Base-by-base conservation (phyloP, 2,329 filamentous ascomycete species). In the Diaporthe caulivora region DNA sequence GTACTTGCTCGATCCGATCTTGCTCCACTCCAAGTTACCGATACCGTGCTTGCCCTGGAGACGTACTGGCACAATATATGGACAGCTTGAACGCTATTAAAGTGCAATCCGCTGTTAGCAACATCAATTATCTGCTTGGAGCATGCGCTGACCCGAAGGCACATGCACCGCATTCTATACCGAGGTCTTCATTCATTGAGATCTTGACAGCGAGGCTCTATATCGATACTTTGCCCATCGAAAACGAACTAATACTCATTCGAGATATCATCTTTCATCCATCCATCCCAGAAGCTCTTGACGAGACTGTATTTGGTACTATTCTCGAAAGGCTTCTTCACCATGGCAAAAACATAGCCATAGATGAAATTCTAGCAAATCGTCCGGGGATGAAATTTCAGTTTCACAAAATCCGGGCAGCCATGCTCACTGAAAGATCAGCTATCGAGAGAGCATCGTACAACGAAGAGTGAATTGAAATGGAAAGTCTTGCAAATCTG, bases 11-110 rank as follows among this genome's bases (percentile, higher is more conserved):
- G 13, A 24, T 5, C 2, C 37, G 10, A 6, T 29, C 15, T 55
- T 6, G 3, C 3, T 5, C 7, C 1, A 42, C 1, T 0, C 2
- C 42, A 49, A 6, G 2, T 34, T 0, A 10, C 10, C 18, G 18
- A 64, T 31, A 1, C 49, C 10, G 3, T 49, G 1, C 6, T 1
- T 5, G 13, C 4, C 0, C 42, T 64, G 60, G 60, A 2, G 60
- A 64, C 2, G 5, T 64, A 11, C 2, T 49, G 18, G 60, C 40
- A 1, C 40, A 21, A 3, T 49, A n/a, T 24, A 17, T 64, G 2
- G 2, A 17, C 3, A 47, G 24, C n/a, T n/a, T 62, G 10, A 5
- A 15, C 8, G 3, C 3, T 10, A 21, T n/a, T n/a, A 3, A 29
- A 1, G 21, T 47, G 17, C 40, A 17, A 1, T 47, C 9, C 3